A percentile compares a stretch with the other conserved stretches of the same genome.
Conservation (phyloP, 495 filamentous ascomycete species). For the Polyplosphaeria fusca region DNA sequence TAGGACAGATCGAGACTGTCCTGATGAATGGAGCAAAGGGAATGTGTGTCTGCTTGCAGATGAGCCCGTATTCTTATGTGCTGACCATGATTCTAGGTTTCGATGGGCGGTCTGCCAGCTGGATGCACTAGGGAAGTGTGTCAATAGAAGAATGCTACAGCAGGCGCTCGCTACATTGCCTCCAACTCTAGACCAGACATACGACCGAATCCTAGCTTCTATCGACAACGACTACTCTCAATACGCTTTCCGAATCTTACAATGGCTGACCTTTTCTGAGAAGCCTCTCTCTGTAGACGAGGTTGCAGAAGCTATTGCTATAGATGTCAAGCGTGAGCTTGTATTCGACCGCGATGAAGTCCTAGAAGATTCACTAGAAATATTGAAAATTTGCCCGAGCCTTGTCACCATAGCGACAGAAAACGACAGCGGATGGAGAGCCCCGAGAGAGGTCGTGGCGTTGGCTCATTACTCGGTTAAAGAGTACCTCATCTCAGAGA, state of each 20-base stretch:
- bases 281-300: constrained; percentile 4
- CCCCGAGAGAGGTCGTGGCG: background rate
- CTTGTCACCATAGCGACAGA: background rate
- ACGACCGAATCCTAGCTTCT: constrained; percentile 28
- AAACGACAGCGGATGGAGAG: background rate
- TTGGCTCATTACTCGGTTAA: constrained; percentile 43
- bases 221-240: constrained; percentile 14
- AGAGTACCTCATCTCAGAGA: constrained; percentile 18
- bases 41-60: background rate
- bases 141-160: constrained; percentile 6
- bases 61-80: background rate
- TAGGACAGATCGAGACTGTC: background rate
- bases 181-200: constrained; percentile 30
- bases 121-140: constrained; percentile 25
- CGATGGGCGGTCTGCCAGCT: constrained; percentile 35
- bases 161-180: constrained; percentile 25
- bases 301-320: background rate
- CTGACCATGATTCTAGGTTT: constrained; percentile 25
- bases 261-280: constrained; percentile 21
- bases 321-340: constrained; percentile 8
- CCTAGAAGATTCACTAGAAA: constrained; percentile 15
- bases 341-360: constrained; percentile 16
- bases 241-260: constrained; percentile 19
- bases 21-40: background rate
- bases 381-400: constrained; percentile 16